Evolutionary conservation across 345 rosid species (phyloP), one percentile per base, ranked within the genome.

Genomic region (Ceriops zippeliana): DNA sequence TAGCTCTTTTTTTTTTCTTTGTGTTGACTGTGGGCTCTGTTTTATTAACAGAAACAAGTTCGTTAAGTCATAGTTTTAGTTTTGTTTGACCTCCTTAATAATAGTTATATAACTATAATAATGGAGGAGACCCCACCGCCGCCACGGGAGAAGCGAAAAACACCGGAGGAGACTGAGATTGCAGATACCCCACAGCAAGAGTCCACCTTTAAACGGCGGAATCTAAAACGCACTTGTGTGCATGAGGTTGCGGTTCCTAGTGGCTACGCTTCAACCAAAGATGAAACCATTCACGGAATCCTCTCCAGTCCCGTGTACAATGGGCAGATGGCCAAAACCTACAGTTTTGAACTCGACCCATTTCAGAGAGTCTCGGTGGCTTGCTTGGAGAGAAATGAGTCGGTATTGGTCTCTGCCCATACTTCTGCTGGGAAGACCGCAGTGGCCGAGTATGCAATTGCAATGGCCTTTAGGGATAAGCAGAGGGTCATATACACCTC

Each of bases 401-500:
- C 98, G 2, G 96, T 95, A 67, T 78, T 95, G 69, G 99, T 95
- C 28, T 95, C 99, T 26, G 99, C 99, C 0, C 99, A 95, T 69
- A 95, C 98, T 0, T 95, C 99, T 16, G 99, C 99, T 0, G 99
- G 99, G 47, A 95, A 95, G 76, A 95, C 98, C n/a, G 99, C 96
- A 0, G 98, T 95, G 49, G 99, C 99, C 1, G 99, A 95, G 89
- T 95, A 95, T 76, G 96, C 99, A 1, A 88, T 95, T 61, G 98
- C 98, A 13, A 95, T 91, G 99, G 90, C 96, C 6, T 95, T 95
- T 60, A 88, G 96, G 73, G 99, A 91, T 38, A 95, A 87, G 78
- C 99, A 95, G 72, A 79, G 98, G 80, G 99, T 95, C 62, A 84
- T 95, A 32, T 95, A 95, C 67, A 95, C 99, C 32, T 95, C 99